Percentiles rank a stretch among this genome's conserved stretches.
These are phyloP conservation scores for Chalaropsis ovoidea DNA, from an alignment of 2,329 filamentous ascomycete species.

Conservation along the genomic window DNA sequence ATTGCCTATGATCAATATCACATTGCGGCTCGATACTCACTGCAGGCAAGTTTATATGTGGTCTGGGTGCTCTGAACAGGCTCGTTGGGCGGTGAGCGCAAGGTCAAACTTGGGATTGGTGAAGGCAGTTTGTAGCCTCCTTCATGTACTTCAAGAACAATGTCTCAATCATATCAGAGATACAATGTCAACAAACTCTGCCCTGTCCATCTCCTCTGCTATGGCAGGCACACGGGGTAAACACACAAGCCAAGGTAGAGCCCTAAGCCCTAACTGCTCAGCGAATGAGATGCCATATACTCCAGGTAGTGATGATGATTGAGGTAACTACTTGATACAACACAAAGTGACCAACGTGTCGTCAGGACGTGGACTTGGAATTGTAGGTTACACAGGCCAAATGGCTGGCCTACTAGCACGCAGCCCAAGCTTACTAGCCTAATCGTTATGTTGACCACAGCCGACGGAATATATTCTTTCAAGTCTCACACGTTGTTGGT, in stretches of 20 bases:
- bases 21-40: not conserved
- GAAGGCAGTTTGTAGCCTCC: too few relatives aligned
- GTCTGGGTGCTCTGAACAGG: not conserved
- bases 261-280: not conserved
- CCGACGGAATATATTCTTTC: too few relatives aligned
- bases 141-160: too few relatives aligned
- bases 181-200: too few relatives aligned
- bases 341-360: too few relatives aligned
- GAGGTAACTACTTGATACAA: not conserved
- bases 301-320: not conserved
- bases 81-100: not conserved
- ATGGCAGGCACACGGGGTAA: not conserved
- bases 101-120: not conserved
- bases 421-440: too few relatives aligned
- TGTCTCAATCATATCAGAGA: too few relatives aligned
- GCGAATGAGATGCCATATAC: not conserved
- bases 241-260: not conserved
- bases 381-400: too few relatives aligned
- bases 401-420: too few relatives aligned
- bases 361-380: not conserved
- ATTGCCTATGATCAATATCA: not conserved
- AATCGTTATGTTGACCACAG: too few relatives aligned
- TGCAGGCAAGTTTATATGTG: not conserved
- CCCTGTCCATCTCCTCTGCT: not conserved
- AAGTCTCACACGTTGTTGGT: too few relatives aligned